These are phyloP conservation scores for Lizonia empirigonia DNA, from an alignment of 2,329 filamentous ascomycete species.

Conservation along the genomic window DNA sequence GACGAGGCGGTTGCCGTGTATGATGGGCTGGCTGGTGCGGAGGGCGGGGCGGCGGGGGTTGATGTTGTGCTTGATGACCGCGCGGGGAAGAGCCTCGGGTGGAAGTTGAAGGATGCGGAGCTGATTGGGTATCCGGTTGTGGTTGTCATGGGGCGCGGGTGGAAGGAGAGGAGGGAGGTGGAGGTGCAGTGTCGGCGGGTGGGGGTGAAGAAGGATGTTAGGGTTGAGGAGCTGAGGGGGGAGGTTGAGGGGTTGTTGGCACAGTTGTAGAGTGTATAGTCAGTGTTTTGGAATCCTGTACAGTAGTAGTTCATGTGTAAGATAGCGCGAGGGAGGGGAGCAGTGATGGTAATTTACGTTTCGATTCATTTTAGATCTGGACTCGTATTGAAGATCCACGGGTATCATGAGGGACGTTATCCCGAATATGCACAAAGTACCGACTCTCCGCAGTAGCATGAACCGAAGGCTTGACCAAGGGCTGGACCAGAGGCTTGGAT, in stretches of 20 bases:
- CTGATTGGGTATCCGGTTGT: slow-evolving; percentile 85
- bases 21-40: slow-evolving; percentile 57
- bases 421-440: slow-evolving; percentile 29
- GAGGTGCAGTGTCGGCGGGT: slow-evolving; percentile 81
- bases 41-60: slow-evolving; percentile 1
- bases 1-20: slow-evolving; percentile 65
- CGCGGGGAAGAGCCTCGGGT: slow-evolving; percentile 66
- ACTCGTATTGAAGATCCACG: slow-evolving; percentile 25
- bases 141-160: slow-evolving; percentile 69
- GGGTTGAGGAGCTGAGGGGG: slow-evolving; percentile 55
- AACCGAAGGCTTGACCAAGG: no score
- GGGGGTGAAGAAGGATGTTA: slow-evolving; percentile 64
- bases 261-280: slow-evolving; percentile 28
- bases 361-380: slow-evolving; percentile 28
- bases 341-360: slow-evolving; percentile 20
- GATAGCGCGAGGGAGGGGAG: not conserved
- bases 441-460: slow-evolving; percentile 8
- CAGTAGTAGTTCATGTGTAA: no score
- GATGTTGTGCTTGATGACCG: slow-evolving; percentile 50
- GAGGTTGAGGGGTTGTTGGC: slow-evolving; percentile 44
- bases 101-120: slow-evolving; percentile 92
- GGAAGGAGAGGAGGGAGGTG: slow-evolving; percentile 52
- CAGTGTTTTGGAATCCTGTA: no score
- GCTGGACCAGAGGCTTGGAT: no score
- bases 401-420: slow-evolving; percentile 29